Base-by-base conservation (phyloP, 2,329 filamentous ascomycete genomes). In the Dothiorella sarmentorum region DNA sequence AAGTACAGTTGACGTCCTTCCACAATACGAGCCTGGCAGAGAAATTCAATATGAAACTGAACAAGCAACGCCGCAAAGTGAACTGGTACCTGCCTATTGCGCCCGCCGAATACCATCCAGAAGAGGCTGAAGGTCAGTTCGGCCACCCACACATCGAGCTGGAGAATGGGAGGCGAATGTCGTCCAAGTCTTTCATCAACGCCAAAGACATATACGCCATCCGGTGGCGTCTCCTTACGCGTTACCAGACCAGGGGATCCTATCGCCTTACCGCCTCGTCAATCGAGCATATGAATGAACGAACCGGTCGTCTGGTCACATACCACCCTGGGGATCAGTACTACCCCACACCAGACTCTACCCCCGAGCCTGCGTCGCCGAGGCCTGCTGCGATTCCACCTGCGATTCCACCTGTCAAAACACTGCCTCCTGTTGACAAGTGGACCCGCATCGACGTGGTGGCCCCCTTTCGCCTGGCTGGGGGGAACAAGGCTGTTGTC, bases 111-210 rank as follows among this genome's bases (percentile, higher is more conserved):
- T 58, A 64, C 7, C 71, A 73, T 57, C 69, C 70, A 3, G 67
- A 71, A 45, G 69, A 68, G 11, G 61, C 69, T 18, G 63, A 62
- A 7, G 13, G 35, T 26, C 33, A 15, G 7, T 45, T 51, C 22
- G 33, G 35, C n/a, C 20, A 13, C 10, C 44, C 44, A 5, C 43
- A 17, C 17, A 51, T 58, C 7, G 37, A 24, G n/a, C 44, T 73
- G 15, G 63, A 63, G 10, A 51, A 63, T 10, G 65, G 62, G 11
- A 66, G 65, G 1, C 60, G 56, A 1, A 60, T 73, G 27, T 65
- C 66, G 17, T 69, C 68, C 63, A 64, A 69, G 10, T 71, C 68
- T 1, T 72, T 71, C 55, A 69, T 72, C 26, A 71, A 72, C 42
- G 65, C 71, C 13, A 65, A 68, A 10, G 63, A 70, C 51, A 64